phyloP scores from a whole-genome alignment of 352 stramenopile genomes.

The Globisporangium nunn region DNA sequence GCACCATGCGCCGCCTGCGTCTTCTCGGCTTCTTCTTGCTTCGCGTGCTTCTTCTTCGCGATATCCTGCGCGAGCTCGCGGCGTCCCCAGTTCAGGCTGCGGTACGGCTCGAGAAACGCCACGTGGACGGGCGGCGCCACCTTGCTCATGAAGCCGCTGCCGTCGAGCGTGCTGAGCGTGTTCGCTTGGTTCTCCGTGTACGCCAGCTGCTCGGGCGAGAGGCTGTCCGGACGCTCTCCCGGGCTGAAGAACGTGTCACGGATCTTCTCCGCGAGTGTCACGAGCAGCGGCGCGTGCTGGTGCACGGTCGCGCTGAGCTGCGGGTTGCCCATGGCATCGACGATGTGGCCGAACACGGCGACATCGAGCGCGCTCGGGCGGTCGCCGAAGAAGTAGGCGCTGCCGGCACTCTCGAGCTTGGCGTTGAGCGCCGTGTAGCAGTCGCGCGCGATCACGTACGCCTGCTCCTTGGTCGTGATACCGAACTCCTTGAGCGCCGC shows the following conservation, averaged over 20 bases:
- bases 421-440: slow-evolving; percentile 81
- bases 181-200: slow-evolving; percentile 77
- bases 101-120: slow-evolving; percentile 71
- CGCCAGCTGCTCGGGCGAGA: slow-evolving; percentile 27
- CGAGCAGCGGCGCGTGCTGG: slow-evolving; percentile 66
- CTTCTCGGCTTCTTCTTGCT: slow-evolving; percentile 22
- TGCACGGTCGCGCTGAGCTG: slow-evolving; percentile 65
- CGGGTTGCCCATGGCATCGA: slow-evolving; percentile 67
- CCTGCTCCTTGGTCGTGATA: slow-evolving; percentile 62
- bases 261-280: slow-evolving; percentile 63
- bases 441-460: slow-evolving; percentile 77
- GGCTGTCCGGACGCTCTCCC: slow-evolving; percentile 26
- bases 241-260: slow-evolving; percentile 63
- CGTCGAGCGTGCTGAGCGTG: slow-evolving; percentile 43
- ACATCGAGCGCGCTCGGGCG: slow-evolving; percentile 67
- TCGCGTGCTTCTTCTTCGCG: slow-evolving; percentile 32
- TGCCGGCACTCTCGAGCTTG: slow-evolving; percentile 52
- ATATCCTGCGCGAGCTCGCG: slow-evolving; percentile 58
- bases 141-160: slow-evolving; percentile 61
- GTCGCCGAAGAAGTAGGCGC: slow-evolving; percentile 66
- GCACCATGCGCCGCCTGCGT: slow-evolving; percentile 9
- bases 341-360: slow-evolving; percentile 76
- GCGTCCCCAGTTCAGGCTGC: slow-evolving; percentile 77
- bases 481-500: slow-evolving; percentile 44
- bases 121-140: slow-evolving; percentile 47